Base-by-base conservation (phyloP, 2,329 filamentous ascomycete genomes). In the Fusarium chuoi region DNA sequence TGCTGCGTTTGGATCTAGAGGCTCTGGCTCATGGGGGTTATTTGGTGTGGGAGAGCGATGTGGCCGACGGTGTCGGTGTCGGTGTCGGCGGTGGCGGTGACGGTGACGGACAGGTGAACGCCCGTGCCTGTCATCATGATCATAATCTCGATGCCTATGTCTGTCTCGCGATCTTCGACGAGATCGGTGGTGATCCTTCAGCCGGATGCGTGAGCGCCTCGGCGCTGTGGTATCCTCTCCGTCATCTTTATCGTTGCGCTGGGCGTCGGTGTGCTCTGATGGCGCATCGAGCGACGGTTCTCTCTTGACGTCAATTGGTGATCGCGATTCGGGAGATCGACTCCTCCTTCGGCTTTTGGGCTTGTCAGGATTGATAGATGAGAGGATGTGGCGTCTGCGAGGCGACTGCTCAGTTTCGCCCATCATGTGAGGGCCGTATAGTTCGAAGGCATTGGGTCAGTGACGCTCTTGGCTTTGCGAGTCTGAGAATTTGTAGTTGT, bases 1-100 rank as follows among this genome's bases (percentile, higher is more conserved):
- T 2, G 96, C 94, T 1, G 88, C 86, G 45, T 94, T 91, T 0
- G 94, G 88, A 75, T 93, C 89, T 22, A 93, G 85, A 1, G 85
- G 81, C 5, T 83, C 82, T 7, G 83, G 81, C 0, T 85, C 84
- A 75, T 85, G 82, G 0, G 87, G 86, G 67, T 89, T 85, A 1
- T 83, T 82, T 1, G 85, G 85, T 6, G 86, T 85, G 4, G 84
- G 84, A 5, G 86, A 86, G 68, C 83, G 84, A 24, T 82, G 80
- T 58, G 82, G 82, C 48, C 77, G 79, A 44, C 73, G 77, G 39
- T 78, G 79, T 28, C 79, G 79, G 54, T 80, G 79, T 28, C 79
- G 78, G 51, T n/a, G n/a, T n/a, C n/a, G n/a, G n/a, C n/a, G n/a
- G n/a, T n/a, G n/a, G n/a, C n/a, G n/a, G n/a, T n/a, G n/a, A n/a